Conservation (phyloP, 345 rosid genomes). For the Citrus sp. region DNA sequence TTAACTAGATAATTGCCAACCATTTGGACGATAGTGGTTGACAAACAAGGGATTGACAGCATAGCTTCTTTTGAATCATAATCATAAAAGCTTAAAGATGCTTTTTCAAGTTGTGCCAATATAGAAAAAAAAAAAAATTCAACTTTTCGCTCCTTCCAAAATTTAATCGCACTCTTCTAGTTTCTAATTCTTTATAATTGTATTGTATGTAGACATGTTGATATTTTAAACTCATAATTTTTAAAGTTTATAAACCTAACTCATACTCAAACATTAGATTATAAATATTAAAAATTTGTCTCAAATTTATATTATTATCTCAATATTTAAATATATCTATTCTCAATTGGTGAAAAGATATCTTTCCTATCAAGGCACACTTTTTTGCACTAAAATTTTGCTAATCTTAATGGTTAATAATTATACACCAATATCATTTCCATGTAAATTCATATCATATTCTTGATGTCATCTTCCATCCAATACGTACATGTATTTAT, state of each 20-base stretch:
- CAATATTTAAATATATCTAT: no score
- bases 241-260: no score
- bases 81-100: not conserved
- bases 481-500: not conserved
- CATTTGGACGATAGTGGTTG: not conserved
- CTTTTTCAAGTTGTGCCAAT: not conserved
- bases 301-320: no score
- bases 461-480: not conserved
- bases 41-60: not conserved
- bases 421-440: not conserved
- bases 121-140: no score
- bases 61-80: not conserved
- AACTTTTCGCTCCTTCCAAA: no score
- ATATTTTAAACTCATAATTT: no score
- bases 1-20: not conserved
- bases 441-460: not conserved
- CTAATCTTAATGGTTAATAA: not conserved
- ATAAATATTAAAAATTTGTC: no score
- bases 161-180: no score
- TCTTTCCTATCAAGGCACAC: not conserved
- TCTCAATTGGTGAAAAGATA: no score
- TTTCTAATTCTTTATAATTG: no score
- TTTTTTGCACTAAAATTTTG: not conserved
- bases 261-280: no score
- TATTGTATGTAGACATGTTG: no score